Percentiles rank a stretch among this genome's conserved stretches.
Evolutionary conservation across 2,329 filamentous ascomycete species (phyloP).

Genomic region (Monilinia fructigena): DNA sequence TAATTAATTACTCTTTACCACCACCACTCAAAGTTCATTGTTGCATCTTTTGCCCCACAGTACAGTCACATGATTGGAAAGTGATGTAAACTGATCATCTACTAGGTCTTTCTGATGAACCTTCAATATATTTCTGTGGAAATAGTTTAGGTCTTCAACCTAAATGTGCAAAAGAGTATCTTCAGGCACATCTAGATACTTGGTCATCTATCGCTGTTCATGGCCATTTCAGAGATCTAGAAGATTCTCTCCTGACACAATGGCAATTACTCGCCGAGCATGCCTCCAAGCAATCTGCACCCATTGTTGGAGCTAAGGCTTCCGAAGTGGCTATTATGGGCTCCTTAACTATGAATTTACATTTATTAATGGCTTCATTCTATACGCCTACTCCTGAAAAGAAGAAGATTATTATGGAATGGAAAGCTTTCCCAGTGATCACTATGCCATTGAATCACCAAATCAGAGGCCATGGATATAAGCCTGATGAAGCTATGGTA

Average conservation of each 20-base stretch:
- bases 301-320: constrained; percentile 69
- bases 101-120: constrained; percentile 38
- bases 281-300: constrained; percentile 66
- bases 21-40: constrained; percentile 8
- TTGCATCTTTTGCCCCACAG: constrained; percentile 25
- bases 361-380: constrained; percentile 69
- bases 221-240: constrained; percentile 73
- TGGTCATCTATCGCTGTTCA: constrained; percentile 84
- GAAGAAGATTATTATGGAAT: constrained; percentile 69
- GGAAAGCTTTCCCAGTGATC: constrained; percentile 85
- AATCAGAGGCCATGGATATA: constrained; percentile 29
- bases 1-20: background rate
- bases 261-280: constrained; percentile 81
- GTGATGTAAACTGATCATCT: background rate
- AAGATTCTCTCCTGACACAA: constrained; percentile 64
- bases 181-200: constrained; percentile 73
- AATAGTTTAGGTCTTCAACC: constrained; percentile 89
- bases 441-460: constrained; percentile 44
- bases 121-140: constrained; percentile 77
- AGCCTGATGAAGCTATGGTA: constrained; percentile 68
- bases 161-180: constrained; percentile 60
- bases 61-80: constrained; percentile 4
- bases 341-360: constrained; percentile 71
- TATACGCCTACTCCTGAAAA: constrained; percentile 59
- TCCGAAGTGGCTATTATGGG: constrained; percentile 86